Evolutionary conservation across 495 filamentous ascomycete species (phyloP).

Genomic region (Neohortaea acidophila): DNA sequence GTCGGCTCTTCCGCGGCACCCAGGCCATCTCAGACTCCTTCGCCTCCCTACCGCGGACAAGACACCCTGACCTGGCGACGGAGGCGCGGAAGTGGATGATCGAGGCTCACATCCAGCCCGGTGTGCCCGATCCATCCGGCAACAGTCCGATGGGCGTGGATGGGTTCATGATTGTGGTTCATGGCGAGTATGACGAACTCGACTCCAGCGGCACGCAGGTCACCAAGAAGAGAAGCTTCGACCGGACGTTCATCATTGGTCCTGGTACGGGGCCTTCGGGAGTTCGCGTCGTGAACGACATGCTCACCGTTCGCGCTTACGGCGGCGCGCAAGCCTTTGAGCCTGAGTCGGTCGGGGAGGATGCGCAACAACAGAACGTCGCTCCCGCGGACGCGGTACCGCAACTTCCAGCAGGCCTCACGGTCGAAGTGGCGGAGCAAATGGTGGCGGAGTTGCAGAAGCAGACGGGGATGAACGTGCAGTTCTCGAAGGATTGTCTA

Average conservation of each 20-base stretch:
- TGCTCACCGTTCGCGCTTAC: conserved; percentile 53
- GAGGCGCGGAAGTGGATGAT: conserved; percentile 58
- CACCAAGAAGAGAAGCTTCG: conserved; percentile 57
- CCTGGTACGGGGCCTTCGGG: conserved; percentile 50
- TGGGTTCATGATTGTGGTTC: conserved; percentile 63
- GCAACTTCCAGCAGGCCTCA: conserved; percentile 13
- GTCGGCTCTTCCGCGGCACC: conserved; percentile 48
- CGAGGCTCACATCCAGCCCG: conserved; percentile 63
- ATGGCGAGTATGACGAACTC: conserved; percentile 71
- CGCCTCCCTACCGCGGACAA: conserved; percentile 53
- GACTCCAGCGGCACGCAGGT: conserved; percentile 36
- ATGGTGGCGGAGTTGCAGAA: conserved; percentile 50
- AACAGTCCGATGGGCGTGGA: conserved; percentile 49
- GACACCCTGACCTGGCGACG: conserved; percentile 51
- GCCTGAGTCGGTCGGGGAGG: conserved; percentile 23
- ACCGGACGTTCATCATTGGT: conserved; percentile 69
- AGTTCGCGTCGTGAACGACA: conserved; percentile 69
- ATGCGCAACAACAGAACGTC: conserved; percentile 11
- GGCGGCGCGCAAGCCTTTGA: conserved; percentile 47
- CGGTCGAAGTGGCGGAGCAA: conserved; percentile 30
- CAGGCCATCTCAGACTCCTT: conserved; percentile 54
- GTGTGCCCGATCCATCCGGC: conserved; percentile 54
- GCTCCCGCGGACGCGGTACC: conserved; percentile 4
- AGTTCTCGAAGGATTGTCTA: conserved; percentile 58
- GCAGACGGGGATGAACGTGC: conserved; percentile 54